phyloP scores from a whole-genome alignment of 2,329 filamentous ascomycete species.

The Akanthomyces muscarius region DNA sequence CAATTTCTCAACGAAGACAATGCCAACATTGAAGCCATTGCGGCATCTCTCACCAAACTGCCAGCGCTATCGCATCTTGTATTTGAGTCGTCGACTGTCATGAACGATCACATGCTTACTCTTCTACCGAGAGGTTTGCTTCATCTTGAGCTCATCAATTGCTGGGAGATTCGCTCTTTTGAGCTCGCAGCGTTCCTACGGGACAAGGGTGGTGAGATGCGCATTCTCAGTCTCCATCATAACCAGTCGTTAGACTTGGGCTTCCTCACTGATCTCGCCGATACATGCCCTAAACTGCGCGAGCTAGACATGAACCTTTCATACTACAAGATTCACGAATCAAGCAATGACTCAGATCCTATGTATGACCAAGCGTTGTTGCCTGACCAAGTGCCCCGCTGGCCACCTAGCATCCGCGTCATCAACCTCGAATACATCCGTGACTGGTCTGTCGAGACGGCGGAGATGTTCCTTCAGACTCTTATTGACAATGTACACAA shows the following conservation, averaged over 20 bases:
- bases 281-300: slow-evolving; percentile 66
- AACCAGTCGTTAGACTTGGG: slow-evolving; percentile 74
- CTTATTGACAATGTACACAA: slow-evolving; percentile 66
- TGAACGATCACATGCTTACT: slow-evolving; percentile 65
- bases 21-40: slow-evolving; percentile 37
- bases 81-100: slow-evolving; percentile 70
- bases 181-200: slow-evolving; percentile 62
- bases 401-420: slow-evolving; percentile 68
- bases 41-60: slow-evolving; percentile 41
- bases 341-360: slow-evolving; percentile 68
- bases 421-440: slow-evolving; percentile 75
- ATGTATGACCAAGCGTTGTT: slow-evolving; percentile 67
- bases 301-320: slow-evolving; percentile 72
- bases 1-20: slow-evolving; percentile 37
- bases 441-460: slow-evolving; percentile 65
- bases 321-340: slow-evolving; percentile 67
- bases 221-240: slow-evolving; percentile 66
- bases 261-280: slow-evolving; percentile 65
- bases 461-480: slow-evolving; percentile 74
- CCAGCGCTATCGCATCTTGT: slow-evolving; percentile 62
- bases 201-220: slow-evolving; percentile 63
- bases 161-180: slow-evolving; percentile 67
- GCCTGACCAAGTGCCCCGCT: slow-evolving; percentile 64
- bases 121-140: slow-evolving; percentile 62
- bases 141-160: slow-evolving; percentile 72